These are phyloP conservation scores for Euryodendron excelsum DNA, from an alignment of 148 eudicot species.

Conservation along the genomic window DNA sequence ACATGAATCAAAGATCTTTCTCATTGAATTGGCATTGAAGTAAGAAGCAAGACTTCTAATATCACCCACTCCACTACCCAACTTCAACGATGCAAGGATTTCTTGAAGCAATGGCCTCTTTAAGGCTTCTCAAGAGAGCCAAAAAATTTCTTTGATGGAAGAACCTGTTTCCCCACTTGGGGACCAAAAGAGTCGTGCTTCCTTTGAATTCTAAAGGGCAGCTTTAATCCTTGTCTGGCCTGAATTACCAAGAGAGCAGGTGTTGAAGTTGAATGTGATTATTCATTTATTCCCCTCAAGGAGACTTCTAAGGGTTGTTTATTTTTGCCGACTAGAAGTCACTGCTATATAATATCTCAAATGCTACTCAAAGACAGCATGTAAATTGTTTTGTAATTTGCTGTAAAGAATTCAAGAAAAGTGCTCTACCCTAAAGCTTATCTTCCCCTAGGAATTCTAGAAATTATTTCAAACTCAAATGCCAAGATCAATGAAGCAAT, in stretches of 20 bases:
- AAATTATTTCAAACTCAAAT: not conserved
- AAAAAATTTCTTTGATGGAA: not conserved
- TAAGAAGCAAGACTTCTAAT: not conserved
- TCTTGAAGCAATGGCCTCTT: slow-evolving; percentile 3
- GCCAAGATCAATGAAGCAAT: not conserved
- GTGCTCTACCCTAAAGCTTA: not conserved
- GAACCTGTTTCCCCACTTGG: not conserved
- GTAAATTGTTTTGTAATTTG: not conserved
- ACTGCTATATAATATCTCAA: not conserved
- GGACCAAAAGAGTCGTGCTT: not conserved
- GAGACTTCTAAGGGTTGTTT: not conserved
- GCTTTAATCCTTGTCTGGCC: not conserved
- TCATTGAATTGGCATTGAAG: not conserved
- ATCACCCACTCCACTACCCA: not conserved
- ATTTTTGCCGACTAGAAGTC: not conserved
- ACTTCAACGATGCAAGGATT: not conserved
- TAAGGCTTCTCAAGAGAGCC: not conserved
- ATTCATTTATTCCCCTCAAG: not conserved
- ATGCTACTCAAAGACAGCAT: not conserved
- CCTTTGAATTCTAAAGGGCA: not conserved
- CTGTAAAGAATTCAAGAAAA: not conserved
- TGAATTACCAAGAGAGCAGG: not conserved
- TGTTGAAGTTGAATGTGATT: not conserved
- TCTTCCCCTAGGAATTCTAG: not conserved
- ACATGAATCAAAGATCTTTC: not conserved